A percentile compares a stretch with the other conserved stretches of the same genome.
Conservation (phyloP, 108 stramenopile genomes). For the Pseudonitzschia multiseries region DNA sequence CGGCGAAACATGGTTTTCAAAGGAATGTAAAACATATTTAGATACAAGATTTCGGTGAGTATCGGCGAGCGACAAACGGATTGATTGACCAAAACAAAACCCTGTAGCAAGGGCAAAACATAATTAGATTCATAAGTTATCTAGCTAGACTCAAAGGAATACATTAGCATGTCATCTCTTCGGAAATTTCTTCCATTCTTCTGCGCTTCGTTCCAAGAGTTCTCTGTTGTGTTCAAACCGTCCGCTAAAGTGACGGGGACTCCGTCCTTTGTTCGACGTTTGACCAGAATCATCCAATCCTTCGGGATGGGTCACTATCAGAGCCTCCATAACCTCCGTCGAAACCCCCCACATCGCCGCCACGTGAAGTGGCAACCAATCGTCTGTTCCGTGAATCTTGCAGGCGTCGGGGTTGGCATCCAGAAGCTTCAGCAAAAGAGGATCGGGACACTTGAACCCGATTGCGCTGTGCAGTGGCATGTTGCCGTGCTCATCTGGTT, state of each 20-base stretch:
- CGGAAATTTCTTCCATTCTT: conserved; percentile 32
- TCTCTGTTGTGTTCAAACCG: conserved; percentile 40
- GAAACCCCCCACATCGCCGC: conserved; percentile 52
- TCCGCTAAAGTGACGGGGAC: conserved; percentile 37
- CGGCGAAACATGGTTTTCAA: too few species aligned
- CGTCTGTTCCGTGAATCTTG: conserved; percentile 46
- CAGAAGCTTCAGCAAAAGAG: conserved; percentile 44
- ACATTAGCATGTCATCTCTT: background rate
- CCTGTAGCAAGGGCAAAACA: too few species aligned
- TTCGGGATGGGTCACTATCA: conserved; percentile 34
- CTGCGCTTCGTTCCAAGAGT: conserved; percentile 37
- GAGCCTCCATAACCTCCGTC: conserved; percentile 30
- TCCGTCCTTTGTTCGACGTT: conserved; percentile 38
- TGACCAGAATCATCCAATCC: conserved; percentile 37
- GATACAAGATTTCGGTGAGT: too few species aligned
- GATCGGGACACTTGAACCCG: conserved; percentile 65
- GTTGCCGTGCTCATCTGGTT: conserved; percentile 26
- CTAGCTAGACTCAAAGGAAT: background rate
- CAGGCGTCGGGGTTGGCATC: conserved; percentile 50
- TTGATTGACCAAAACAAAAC: too few species aligned
- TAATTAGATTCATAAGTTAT: too few species aligned
- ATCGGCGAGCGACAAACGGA: too few species aligned
- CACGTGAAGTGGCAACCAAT: conserved; percentile 66
- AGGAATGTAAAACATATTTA: too few species aligned
- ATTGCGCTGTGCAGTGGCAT: conserved; percentile 58